Evolutionary conservation across 2,329 filamentous ascomycete genomes (phyloP).

Genomic region (Cladosporium sp.): DNA sequence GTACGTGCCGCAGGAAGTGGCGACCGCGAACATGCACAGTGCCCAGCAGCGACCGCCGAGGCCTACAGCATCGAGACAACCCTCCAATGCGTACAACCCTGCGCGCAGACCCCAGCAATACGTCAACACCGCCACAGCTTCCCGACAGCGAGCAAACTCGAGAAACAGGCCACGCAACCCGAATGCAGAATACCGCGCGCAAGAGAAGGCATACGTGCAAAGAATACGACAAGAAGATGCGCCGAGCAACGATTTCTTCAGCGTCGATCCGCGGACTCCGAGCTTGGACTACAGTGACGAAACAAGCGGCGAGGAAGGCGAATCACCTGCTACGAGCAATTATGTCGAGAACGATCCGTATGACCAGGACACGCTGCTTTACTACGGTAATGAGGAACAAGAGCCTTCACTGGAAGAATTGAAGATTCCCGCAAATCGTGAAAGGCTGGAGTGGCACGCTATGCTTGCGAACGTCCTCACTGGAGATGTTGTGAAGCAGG

Average conservation of each 20-base stretch:
- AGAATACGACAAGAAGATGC: conserved; percentile 76
- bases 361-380: conserved; percentile 89
- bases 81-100: conserved; percentile 53
- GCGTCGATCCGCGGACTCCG: conserved; percentile 65
- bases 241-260: conserved; percentile 67
- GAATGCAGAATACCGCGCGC: conserved; percentile 72
- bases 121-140: conserved; percentile 42
- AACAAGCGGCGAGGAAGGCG: conserved; percentile 85
- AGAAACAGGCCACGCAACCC: conserved; percentile 61
- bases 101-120: conserved; percentile 51
- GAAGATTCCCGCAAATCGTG: conserved; percentile 81
- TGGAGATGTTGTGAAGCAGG: conserved; percentile 94
- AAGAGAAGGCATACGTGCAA: conserved; percentile 94
- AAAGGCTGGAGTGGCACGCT: conserved; percentile 94
- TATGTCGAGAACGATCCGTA: conserved; percentile 80
- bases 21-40: conserved; percentile 29
- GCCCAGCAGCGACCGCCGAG: conserved; percentile 33
- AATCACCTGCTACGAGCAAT: conserved; percentile 81
- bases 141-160: conserved; percentile 58
- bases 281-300: conserved; percentile 68
- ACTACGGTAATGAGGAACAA: conserved; percentile 85
- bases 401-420: conserved; percentile 88
- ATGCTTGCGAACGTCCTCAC: conserved; percentile 96
- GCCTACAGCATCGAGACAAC: conserved; percentile 47
- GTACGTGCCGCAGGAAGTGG: conserved; percentile 16